Percentiles rank a stretch among this genome's conserved stretches.
These are phyloP conservation scores for Thuidium tamariscinum DNA, from an alignment of 225 moss, liverwort and hornwort genomes.

Conservation along the genomic window DNA sequence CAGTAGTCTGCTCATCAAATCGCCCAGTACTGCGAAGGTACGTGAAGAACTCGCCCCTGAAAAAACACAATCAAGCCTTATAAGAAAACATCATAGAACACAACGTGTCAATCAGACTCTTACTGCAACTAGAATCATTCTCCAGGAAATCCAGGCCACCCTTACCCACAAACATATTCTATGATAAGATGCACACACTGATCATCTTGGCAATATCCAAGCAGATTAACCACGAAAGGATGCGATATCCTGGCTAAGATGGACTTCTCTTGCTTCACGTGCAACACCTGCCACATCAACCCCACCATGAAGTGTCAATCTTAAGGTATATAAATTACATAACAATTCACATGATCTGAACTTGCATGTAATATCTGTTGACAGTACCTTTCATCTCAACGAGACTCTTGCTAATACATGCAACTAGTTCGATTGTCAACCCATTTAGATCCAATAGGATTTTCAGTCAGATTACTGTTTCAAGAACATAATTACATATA, in stretches of 20 bases:
- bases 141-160: background rate
- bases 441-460: background rate
- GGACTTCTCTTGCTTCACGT: slow-evolving; percentile 95
- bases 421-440: background rate
- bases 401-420: background rate
- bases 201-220: slow-evolving; percentile 89
- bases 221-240: slow-evolving; percentile 87
- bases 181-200: slow-evolving; percentile 86
- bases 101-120: background rate
- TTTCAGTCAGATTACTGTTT: background rate
- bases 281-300: slow-evolving; percentile 48
- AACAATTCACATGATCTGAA: background rate
- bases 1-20: slow-evolving; percentile 85
- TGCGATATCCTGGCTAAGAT: slow-evolving; percentile 78
- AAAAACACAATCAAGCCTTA: background rate
- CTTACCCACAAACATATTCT: slow-evolving; percentile 95
- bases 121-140: background rate
- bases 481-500: background rate
- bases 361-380: background rate
- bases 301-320: background rate
- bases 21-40: slow-evolving; percentile 91
- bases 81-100: background rate
- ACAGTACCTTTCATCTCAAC: background rate
- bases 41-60: slow-evolving; percentile 91
- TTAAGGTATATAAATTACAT: background rate